Base-by-base conservation (phyloP, 1,284 basidiomycete genomes). In the Heterobasidion irregulare region DNA sequence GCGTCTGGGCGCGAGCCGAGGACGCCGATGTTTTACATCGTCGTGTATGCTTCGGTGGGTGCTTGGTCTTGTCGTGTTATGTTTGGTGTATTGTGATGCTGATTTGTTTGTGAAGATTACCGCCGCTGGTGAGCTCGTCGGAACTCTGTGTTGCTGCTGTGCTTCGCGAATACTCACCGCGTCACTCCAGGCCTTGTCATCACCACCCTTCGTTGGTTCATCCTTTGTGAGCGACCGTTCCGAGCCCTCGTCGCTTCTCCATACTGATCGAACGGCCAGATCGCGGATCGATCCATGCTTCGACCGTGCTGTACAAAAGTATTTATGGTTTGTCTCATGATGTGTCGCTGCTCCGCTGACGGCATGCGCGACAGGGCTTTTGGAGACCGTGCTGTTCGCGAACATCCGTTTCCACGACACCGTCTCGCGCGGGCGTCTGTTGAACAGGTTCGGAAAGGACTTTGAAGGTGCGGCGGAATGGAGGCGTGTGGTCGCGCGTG, bases 371-470 rank as follows among this genome's bases (percentile, higher is more conserved):
- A 3, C 65, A 81, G 84, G 72, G 44, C 78, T 99, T 50, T 77
- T 98, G 45, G 86, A 94, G 66, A 73, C 86, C 0, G 86, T 98
- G 9, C 74, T 99, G 1, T 94, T 94, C 62, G 94, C 95, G 1
- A 85, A 92, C 46, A 85, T 97, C 53, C 83, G 94, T 32, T 97
- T 97, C 79, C 94, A 96, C 65, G 94, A 98, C 65, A 97, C 93
- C 0, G 84, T 93, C 3, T 91, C 87, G 51, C 82, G 92, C 48
- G 94, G 94, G 7, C 82, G 92, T 12, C 72, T 95, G 7, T 72
- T 95, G 43, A 95, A 96, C 66, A 79, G 94, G 43, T 96, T 97
- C 63, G 92, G 93, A 45, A 96, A 97, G 68, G 94, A 97, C 66
- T 92, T 96, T 57, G 94, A 97, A 74, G 89, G 86, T 83, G 58